These are phyloP conservation scores for Microbotryomycetes sp. DNA, from an alignment of 1,284 basidiomycete genomes.

Conservation along the genomic window DNA sequence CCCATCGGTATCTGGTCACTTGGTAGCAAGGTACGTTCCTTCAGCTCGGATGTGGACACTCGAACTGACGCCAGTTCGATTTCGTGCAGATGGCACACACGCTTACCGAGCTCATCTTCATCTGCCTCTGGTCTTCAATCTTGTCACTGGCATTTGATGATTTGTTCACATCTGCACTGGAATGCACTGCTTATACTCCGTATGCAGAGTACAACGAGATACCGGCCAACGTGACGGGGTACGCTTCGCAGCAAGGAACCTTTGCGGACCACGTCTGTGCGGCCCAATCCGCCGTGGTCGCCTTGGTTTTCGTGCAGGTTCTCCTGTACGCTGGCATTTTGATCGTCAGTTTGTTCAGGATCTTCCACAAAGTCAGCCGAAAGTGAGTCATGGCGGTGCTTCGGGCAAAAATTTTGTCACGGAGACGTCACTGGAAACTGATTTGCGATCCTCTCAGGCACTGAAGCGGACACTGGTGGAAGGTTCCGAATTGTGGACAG, in stretches of 20 bases:
- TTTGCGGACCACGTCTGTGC: constrained; percentile 54
- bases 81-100: constrained; percentile 39
- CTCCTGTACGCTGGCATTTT: constrained; percentile 69
- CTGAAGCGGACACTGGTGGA: too few species aligned
- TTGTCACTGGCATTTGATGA: constrained; percentile 83
- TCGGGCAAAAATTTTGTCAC: too few species aligned
- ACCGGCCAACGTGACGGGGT: constrained; percentile 50
- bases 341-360: constrained; percentile 74
- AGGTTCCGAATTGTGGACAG: too few species aligned
- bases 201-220: constrained; percentile 42
- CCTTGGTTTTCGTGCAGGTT: constrained; percentile 47
- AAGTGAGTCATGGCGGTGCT: constrained; percentile 5
- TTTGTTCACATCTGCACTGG: constrained; percentile 76
- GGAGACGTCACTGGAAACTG: too few species aligned
- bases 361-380: constrained; percentile 70
- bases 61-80: constrained; percentile 36
- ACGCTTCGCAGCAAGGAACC: constrained; percentile 53
- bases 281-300: constrained; percentile 64
- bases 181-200: constrained; percentile 53
- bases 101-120: constrained; percentile 66
- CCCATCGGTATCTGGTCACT: constrained; percentile 84
- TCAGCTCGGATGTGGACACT: not conserved
- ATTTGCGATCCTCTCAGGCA: too few species aligned
- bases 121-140: constrained; percentile 78
- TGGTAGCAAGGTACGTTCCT: constrained; percentile 54